Evolutionary conservation across 179 eudicot genomes (phyloP).

Genomic region (Pouteria campechiana): DNA sequence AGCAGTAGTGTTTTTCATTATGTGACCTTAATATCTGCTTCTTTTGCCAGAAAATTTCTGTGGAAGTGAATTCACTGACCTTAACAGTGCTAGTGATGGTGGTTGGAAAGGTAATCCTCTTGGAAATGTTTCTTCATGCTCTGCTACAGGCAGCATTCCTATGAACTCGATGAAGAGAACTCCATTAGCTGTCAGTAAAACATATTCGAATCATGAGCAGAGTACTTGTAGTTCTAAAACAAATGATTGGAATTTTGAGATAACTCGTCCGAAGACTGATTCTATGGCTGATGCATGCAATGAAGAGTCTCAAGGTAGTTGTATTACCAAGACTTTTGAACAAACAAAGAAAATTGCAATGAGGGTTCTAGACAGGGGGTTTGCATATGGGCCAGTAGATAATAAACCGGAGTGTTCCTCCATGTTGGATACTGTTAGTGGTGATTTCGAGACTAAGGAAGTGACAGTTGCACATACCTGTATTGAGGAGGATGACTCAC

Average conservation of each 20-base stretch:
- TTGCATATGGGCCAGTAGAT: conserved; percentile 47
- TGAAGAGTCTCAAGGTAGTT: conserved; percentile 63
- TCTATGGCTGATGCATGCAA: conserved; percentile 20
- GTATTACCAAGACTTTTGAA: conserved; percentile 42
- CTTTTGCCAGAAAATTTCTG: conserved; percentile 42
- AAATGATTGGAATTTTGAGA: conserved; percentile 60
- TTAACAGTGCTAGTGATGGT: conserved; percentile 37
- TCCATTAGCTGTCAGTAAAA: conserved; percentile 31
- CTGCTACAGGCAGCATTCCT: conserved; percentile 15
- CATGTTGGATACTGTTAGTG: conserved; percentile 40
- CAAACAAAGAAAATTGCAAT: conserved; percentile 30
- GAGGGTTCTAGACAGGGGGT: conserved; percentile 33
- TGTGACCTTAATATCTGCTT: too few relatives aligned
- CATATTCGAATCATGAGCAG: conserved; percentile 22
- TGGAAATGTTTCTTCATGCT: conserved; percentile 33
- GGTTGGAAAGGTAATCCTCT: conserved; percentile 31
- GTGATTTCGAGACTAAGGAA: conserved; percentile 31
- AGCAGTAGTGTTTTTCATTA: too few relatives aligned
- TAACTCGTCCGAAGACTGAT: conserved; percentile 44
- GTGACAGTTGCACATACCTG: conserved; percentile 20
- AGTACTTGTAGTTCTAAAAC: conserved; percentile 22
- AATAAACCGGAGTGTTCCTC: conserved; percentile 68
- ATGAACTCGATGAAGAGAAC: conserved; percentile 39
- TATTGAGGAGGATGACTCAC: conserved; percentile 21
- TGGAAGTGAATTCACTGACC: conserved; percentile 43